Conservation (phyloP, 768 basidiomycete genomes). For the Nidularia pulvinata region DNA sequence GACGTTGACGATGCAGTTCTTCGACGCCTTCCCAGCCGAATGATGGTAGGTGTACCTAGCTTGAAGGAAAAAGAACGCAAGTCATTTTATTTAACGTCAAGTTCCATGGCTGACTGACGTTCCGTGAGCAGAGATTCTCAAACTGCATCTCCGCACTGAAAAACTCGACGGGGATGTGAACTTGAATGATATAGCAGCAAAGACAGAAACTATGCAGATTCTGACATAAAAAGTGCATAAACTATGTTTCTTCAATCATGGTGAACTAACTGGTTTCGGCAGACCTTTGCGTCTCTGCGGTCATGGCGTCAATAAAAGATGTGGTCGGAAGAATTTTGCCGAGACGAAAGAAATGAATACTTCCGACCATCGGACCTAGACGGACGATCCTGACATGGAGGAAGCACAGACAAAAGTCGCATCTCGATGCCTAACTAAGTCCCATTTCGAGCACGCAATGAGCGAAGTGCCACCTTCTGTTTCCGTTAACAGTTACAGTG, state of each 20-base stretch:
- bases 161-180: background rate
- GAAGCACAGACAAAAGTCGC: background rate
- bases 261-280: background rate
- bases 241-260: background rate
- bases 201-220: background rate
- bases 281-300: background rate
- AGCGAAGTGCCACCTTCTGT: background rate
- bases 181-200: background rate
- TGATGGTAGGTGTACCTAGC: constrained; percentile 6
- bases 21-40: constrained; percentile 5
- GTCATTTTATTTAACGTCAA: background rate
- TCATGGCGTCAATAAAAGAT: background rate
- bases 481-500: background rate
- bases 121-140: no score
- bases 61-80: background rate
- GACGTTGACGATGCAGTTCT: constrained; percentile 13
- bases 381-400: background rate
- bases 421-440: background rate
- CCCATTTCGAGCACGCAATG: background rate
- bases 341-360: background rate
- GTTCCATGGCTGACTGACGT: background rate
- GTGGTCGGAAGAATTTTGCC: background rate
- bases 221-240: background rate
- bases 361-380: background rate
- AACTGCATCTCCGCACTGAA: background rate